Base-by-base conservation (phyloP, 106 monocot species). In the Platanthera zijinensis region DNA sequence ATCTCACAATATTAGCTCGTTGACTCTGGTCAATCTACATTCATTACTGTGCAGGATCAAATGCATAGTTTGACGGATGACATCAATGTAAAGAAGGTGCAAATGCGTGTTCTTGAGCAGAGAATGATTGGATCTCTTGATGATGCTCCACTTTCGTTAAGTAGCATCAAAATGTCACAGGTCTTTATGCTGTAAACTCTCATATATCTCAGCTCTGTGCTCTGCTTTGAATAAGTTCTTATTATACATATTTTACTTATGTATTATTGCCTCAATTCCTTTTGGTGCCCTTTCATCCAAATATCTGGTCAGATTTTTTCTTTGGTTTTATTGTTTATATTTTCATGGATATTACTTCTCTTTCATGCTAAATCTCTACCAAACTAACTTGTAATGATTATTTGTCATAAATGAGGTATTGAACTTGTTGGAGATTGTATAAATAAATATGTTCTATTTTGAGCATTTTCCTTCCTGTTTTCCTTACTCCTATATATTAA, bases 11-110 rank as follows among this genome's bases (percentile, higher is more conserved):
- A 32, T 32, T 32, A 32, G 32, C 32, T 59, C 7, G 5, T 59
- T 59, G 21, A 59, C 5, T 59, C 5, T 8, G n/a, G 59, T 61
- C 12, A 63, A 28, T 32, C 32, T 67, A 32, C 8, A 1, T 15
- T 63, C 64, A 19, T 78, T 68, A 50, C 50, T 19, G 48, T 73
- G 50, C 56, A 99, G 99, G 94, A 82, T 46, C 94, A 99, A 87
- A 90, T 99, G 85, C 80, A 81, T 61, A 99, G 88, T 67, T 76
- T 99, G 69, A 90, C 84, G 75, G 75, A 82, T 85, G 92, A 94
- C 88, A 92, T 92, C 15, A 77, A 76, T 79, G 99, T 92, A 84
- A 99, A 99, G 83, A 94, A 90, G 84, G 52, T 82, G 17, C 92
- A 94, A 71, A 92, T 99, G 81, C 83, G 75, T 77, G 69, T 79